phyloP scores from a whole-genome alignment of 768 basidiomycete species.

The Flagelloscypha sp. region DNA sequence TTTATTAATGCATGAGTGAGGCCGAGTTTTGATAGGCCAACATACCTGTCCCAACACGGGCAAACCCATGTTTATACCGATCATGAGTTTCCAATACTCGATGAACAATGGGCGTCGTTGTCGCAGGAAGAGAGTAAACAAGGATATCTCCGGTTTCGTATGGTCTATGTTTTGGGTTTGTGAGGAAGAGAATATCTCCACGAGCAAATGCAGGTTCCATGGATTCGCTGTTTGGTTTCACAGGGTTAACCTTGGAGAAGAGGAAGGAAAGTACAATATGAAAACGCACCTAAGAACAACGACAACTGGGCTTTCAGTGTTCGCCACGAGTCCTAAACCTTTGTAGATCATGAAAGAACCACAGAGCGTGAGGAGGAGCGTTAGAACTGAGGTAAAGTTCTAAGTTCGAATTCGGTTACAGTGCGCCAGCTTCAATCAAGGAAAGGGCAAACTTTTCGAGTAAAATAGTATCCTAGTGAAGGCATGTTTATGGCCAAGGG shows the following conservation, averaged over 20 bases:
- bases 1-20: too few species aligned
- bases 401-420: too few species aligned
- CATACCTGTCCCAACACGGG: too few species aligned
- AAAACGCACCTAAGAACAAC: conserved; percentile 44
- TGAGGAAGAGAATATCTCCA: conserved; percentile 46
- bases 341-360: conserved; percentile 41
- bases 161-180: conserved; percentile 29
- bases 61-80: too few species aligned
- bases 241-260: conserved; percentile 4
- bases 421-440: too few species aligned
- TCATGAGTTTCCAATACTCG: conserved; percentile 42
- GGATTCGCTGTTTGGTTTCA: conserved; percentile 26
- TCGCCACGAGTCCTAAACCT: conserved; percentile 34
- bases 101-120: conserved; percentile 44
- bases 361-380: too few species aligned
- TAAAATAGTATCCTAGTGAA: too few species aligned
- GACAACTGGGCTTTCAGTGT: conserved; percentile 44
- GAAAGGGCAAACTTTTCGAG: too few species aligned
- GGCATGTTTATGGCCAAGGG: too few species aligned
- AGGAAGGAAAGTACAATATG: neutral
- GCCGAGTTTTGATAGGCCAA: too few species aligned
- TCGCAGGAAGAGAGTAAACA: conserved; percentile 43
- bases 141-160: conserved; percentile 46
- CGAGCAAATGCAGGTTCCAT: conserved; percentile 42
- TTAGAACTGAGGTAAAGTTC: too few species aligned